Evolutionary conservation across 2,329 filamentous ascomycete genomes (phyloP).

Genomic region (Orbilia ellipsospora): DNA sequence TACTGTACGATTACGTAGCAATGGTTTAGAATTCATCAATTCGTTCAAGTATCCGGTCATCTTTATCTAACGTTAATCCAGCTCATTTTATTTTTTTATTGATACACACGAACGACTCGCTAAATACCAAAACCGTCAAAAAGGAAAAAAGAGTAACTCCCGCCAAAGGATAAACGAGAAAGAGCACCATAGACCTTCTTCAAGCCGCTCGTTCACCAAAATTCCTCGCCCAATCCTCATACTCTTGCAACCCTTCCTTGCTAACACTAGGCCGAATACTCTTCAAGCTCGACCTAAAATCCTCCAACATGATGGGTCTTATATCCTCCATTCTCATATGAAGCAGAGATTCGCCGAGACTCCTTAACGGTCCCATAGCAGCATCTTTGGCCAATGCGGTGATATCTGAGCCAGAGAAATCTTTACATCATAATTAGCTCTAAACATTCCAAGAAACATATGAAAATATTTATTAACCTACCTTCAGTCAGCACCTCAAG

Average conservation of each 20-base stretch:
- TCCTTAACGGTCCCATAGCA: conserved; percentile 93
- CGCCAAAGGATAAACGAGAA: conserved; percentile 7
- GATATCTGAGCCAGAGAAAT: conserved; percentile 97
- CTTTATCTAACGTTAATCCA: too few relatives aligned
- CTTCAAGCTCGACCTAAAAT: conserved; percentile 84
- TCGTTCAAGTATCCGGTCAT: too few relatives aligned
- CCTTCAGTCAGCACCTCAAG: conserved; percentile 87
- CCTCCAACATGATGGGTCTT: conserved; percentile 80
- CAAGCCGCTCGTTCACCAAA: conserved; percentile 78
- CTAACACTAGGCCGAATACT: conserved; percentile 93
- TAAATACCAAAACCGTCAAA: conserved; percentile 58
- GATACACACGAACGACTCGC: neutral
- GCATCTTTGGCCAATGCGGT: conserved; percentile 97
- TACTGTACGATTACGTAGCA: neutral
- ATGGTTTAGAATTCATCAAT: too few relatives aligned
- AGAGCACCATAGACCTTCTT: neutral
- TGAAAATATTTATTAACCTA: conserved; percentile 62
- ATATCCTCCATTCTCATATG: conserved; percentile 96
- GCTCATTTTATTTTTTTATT: too few relatives aligned
- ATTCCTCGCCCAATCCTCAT: conserved; percentile 92
- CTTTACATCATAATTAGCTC: conserved; percentile 64
- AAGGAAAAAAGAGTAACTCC: conserved; percentile 44
- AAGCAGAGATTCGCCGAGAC: conserved; percentile 86
- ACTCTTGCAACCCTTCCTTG: conserved; percentile 82
- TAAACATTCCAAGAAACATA: conserved; percentile 19